These are phyloP conservation scores for Amaranthus cruentus DNA, from an alignment of 148 eudicot genomes.

Conservation along the genomic window DNA sequence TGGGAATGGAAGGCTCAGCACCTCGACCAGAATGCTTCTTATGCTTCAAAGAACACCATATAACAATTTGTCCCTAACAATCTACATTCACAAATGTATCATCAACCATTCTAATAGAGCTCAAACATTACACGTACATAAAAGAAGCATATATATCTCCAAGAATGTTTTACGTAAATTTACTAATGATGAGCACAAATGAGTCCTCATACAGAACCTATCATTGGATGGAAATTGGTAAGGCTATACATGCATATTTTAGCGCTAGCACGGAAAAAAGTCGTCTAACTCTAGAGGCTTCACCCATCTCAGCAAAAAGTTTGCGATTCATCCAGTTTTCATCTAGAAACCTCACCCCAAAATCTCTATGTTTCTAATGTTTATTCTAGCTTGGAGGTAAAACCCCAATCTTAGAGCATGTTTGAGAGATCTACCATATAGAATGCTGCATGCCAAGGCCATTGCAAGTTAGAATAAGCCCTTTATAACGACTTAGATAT, in stretches of 20 bases:
- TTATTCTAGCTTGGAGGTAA: not conserved
- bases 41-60: too few species aligned
- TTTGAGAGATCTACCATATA: slow-evolving; percentile 36
- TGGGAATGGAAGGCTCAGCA: too few species aligned
- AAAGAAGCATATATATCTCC: too few species aligned
- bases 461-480: slow-evolving; percentile 88
- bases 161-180: too few species aligned
- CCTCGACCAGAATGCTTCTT: too few species aligned
- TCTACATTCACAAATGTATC: too few species aligned
- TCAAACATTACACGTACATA: too few species aligned
- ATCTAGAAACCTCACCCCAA: not conserved
- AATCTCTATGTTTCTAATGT: not conserved
- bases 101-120: too few species aligned
- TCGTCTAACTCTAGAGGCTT: slow-evolving; percentile 20
- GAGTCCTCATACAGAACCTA: too few species aligned
- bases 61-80: too few species aligned
- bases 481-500: slow-evolving; percentile 79
- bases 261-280: slow-evolving; percentile 11
- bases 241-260: slow-evolving; percentile 29
- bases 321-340: not conserved
- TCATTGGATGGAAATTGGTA: slow-evolving; percentile 20
- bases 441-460: slow-evolving; percentile 86
- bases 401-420: not conserved
- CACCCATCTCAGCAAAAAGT: slow-evolving; percentile 7
- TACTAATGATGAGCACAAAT: too few species aligned